Conservation (phyloP, 495 filamentous ascomycete genomes). For the Trypethelium eluteriae region DNA sequence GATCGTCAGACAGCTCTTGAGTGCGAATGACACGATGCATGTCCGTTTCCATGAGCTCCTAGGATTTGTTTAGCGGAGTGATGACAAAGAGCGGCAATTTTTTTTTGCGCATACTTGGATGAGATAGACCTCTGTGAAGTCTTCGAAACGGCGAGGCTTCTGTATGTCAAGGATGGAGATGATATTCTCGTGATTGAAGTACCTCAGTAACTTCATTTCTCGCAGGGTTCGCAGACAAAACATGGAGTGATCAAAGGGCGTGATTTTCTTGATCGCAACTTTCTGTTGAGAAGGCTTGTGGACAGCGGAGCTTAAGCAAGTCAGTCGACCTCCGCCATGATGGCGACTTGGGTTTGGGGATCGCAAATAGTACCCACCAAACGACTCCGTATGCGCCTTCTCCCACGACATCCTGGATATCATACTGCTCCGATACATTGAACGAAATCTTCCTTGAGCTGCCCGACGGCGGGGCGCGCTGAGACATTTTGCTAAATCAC, state of each 20-base stretch:
- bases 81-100: not conserved
- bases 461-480: conserved; percentile 26
- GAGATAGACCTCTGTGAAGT: conserved; percentile 96
- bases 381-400: conserved; percentile 99
- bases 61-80: conserved; percentile 8
- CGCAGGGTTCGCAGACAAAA: conserved; percentile 95
- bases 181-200: conserved; percentile 99
- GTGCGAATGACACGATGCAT: conserved; percentile 99
- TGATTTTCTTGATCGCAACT: conserved; percentile 99
- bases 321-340: conserved; percentile 39
- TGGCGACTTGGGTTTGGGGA: conserved; percentile 17
- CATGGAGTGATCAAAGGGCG: conserved; percentile 98
- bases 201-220: conserved; percentile 98
- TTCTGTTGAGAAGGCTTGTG: conserved; percentile 98
- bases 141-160: conserved; percentile 90
- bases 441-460: conserved; percentile 95
- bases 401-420: conserved; percentile 98
- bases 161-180: conserved; percentile 99
- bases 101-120: conserved; percentile 68
- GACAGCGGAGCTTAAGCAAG: conserved; percentile 58
- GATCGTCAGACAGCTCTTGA: conserved; percentile 72
- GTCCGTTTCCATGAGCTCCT: conserved; percentile 99
- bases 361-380: conserved; percentile 55
- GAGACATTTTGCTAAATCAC: conserved; percentile 26
- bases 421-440: conserved; percentile 99